These are phyloP conservation scores for Herpetomonas samuelpessoai DNA, from an alignment of 208 protist genomes.

Conservation along the genomic window DNA sequence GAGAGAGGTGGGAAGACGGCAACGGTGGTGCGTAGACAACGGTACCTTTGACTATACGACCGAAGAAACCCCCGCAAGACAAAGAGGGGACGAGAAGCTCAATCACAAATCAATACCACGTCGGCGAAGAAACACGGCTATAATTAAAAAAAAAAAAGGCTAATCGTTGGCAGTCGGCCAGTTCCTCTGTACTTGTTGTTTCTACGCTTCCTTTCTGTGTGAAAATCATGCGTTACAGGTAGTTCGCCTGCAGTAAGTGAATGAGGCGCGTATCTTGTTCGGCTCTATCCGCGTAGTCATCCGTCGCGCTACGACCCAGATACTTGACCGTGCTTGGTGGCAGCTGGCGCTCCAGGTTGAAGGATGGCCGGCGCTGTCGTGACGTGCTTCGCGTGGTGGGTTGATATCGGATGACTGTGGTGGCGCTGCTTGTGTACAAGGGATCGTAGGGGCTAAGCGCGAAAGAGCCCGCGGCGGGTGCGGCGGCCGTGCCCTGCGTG, in stretches of 20 bases:
- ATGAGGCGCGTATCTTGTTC: constrained; percentile 43
- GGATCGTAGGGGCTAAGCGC: no score
- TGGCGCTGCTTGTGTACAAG: no score
- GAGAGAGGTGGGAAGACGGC: no score
- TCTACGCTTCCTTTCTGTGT: no score
- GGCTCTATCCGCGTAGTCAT: constrained; percentile 35
- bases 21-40: no score
- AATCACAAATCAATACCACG: constrained; percentile 6
- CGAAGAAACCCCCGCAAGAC: not conserved
- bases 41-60: no score
- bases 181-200: no score
- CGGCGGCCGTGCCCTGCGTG: not conserved
- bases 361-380: constrained; percentile 2
- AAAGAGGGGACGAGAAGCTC: not conserved
- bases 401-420: no score
- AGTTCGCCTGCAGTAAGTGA: constrained; percentile 14
- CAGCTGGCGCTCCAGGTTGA: constrained; percentile 11
- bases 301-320: constrained; percentile 35
- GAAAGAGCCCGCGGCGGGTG: no score
- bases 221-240: constrained; percentile 11
- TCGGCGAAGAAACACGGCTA: constrained; percentile 6
- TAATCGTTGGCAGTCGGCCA: no score
- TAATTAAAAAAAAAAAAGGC: constrained; percentile 15
- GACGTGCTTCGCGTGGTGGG: not conserved
- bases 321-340: constrained; percentile 14